These are phyloP conservation scores for Pleodorina starrii DNA, from an alignment of 139 green algal genomes.

Conservation along the genomic window DNA sequence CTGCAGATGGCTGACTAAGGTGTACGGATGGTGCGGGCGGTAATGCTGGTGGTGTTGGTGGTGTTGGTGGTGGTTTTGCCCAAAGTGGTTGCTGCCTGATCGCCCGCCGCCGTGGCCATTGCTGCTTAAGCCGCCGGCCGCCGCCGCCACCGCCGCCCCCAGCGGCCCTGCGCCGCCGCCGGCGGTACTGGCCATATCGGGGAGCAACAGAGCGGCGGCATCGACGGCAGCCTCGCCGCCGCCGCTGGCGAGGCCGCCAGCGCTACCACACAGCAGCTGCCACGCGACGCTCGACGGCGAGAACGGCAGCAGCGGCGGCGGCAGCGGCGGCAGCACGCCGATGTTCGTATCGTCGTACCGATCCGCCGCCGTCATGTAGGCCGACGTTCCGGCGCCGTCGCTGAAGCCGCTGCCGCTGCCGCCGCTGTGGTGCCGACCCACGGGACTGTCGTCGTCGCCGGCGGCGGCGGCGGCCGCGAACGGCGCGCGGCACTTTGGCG, in stretches of 20 bases:
- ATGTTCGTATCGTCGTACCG: neutral
- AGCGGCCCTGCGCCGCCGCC: neutral
- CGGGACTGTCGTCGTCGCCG: neutral
- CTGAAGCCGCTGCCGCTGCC: neutral
- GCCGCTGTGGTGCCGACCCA: neutral
- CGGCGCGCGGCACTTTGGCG: too few species aligned
- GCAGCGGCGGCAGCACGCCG: constrained; percentile 37
- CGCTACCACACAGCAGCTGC: neutral
- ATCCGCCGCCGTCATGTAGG: constrained; percentile 21
- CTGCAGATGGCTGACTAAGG: too few species aligned
- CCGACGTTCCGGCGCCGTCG: constrained; percentile 6
- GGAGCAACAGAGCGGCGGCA: neutral
- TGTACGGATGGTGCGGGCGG: too few species aligned
- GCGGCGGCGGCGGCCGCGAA: too few species aligned
- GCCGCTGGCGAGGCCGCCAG: neutral
- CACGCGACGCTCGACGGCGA: neutral
- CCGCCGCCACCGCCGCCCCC: neutral
- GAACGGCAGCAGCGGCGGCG: neutral
- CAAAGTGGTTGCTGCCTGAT: neutral
- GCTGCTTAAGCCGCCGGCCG: neutral
- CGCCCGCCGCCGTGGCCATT: neutral
- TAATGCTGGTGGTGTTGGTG: neutral
- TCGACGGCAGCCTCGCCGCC: neutral
- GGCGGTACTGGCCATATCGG: neutral
- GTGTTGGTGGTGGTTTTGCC: neutral